Conservation (phyloP, 306 rosid species). For the Inga leiocalycina region DNA sequence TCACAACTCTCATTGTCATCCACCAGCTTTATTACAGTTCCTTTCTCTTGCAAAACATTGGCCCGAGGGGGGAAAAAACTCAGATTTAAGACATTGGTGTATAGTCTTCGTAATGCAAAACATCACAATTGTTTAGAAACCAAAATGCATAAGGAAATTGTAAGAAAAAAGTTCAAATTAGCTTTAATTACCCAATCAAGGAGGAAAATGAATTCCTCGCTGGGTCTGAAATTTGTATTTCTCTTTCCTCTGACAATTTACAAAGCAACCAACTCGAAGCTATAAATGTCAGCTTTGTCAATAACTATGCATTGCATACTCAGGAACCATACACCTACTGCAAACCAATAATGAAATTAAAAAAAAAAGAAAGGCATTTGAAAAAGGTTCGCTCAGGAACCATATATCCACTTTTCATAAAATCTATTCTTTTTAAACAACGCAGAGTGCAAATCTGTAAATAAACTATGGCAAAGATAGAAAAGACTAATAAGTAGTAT, state of each 20-base stretch:
- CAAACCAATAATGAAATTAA: no score
- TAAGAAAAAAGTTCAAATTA: neutral
- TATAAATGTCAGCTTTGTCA: neutral
- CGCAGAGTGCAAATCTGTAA: neutral
- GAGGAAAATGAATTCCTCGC: neutral
- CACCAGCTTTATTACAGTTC: no score
- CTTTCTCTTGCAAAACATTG: no score
- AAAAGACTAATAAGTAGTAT: neutral
- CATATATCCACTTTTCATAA: no score
- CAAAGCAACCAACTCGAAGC: neutral
- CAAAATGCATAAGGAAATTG: neutral
- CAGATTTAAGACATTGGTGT: no score
- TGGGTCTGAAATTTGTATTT: neutral
- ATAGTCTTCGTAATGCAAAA: no score
- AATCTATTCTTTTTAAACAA: neutral
- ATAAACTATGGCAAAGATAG: neutral
- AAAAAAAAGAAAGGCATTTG: no score
- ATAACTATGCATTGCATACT: neutral
- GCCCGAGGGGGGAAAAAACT: no score
- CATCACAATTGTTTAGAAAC: no score
- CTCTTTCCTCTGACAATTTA: neutral
- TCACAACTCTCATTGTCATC: no score
- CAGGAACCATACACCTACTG: neutral
- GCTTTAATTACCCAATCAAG: neutral
- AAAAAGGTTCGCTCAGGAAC: no score